Percentiles rank a stretch among this genome's conserved stretches.
phyloP scores from a whole-genome alignment of 108 stramenopile species.

The Skeletonema potamos region DNA sequence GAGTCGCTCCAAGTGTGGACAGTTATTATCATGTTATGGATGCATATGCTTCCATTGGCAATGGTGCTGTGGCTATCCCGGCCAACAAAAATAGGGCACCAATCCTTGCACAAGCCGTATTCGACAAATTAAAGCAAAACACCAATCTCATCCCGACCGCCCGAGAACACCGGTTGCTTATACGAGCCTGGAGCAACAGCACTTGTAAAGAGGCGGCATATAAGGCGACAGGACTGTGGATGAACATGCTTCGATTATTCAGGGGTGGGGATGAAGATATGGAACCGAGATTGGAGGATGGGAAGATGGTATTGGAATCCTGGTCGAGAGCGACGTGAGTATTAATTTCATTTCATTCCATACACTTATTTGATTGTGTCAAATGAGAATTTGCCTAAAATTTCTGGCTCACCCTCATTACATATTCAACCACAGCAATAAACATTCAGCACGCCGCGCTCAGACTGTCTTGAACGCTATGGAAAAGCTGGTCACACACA shows the following conservation, averaged over 20 bases:
- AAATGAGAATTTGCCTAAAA: background rate
- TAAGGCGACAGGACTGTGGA: constrained; percentile 73
- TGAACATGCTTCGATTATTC: constrained; percentile 54
- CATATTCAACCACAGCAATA: constrained; percentile 48
- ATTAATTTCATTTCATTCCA: background rate
- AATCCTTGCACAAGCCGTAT: constrained; percentile 39
- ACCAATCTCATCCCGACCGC: constrained; percentile 22
- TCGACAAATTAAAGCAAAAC: constrained; percentile 43
- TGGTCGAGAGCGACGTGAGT: constrained; percentile 71
- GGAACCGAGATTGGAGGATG: constrained; percentile 80
- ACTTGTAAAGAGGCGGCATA: constrained; percentile 52
- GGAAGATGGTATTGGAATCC: constrained; percentile 67
- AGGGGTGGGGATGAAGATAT: constrained; percentile 52
- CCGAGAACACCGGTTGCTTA: constrained; percentile 52
- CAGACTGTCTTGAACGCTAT: constrained; percentile 56
- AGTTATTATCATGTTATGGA: constrained; percentile 48
- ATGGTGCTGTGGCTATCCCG: background rate
- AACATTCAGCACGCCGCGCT: constrained; percentile 63
- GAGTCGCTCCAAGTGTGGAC: constrained; percentile 38
- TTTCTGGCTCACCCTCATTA: background rate
- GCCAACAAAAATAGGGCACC: constrained; percentile 22
- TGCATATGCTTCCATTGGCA: constrained; percentile 26
- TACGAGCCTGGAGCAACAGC: constrained; percentile 66
- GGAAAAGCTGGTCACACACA: constrained; percentile 44
- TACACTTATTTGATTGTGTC: background rate